Evolutionary conservation across 306 rosid species (phyloP).

Genomic region (Ceratonia siliqua): DNA sequence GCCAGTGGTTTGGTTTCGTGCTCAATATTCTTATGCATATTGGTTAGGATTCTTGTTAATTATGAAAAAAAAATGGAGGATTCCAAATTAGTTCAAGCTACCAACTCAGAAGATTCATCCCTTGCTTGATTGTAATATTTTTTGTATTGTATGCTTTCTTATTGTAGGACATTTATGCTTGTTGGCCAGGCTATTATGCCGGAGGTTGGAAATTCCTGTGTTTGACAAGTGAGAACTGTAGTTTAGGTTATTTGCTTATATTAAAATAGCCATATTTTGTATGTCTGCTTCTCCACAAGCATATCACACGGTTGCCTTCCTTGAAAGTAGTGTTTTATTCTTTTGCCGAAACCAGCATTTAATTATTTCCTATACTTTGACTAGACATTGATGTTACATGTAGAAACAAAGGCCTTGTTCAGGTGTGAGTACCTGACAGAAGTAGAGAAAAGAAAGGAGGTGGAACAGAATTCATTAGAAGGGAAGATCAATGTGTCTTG

Average conservation of each 20-base stretch:
- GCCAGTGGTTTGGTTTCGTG: not conserved
- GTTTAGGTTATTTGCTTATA: not conserved
- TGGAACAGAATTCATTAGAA: not conserved
- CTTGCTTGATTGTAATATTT: not conserved
- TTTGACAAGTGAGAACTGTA: not conserved
- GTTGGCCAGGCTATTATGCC: not conserved
- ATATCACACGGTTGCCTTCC: not conserved
- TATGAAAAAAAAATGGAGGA: not conserved
- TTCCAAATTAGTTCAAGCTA: slow-evolving; percentile 8
- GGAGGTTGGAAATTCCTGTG: not conserved
- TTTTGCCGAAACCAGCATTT: not conserved
- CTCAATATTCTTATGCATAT: not conserved
- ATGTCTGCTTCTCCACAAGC: not conserved
- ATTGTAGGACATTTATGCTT: not conserved
- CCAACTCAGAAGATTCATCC: not conserved
- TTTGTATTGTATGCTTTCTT: not conserved
- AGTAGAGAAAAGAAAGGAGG: not conserved
- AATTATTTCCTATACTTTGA: not conserved
- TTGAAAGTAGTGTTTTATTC: not conserved
- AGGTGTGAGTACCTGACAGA: not conserved
- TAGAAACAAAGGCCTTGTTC: not conserved
- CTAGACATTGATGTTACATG: not conserved
- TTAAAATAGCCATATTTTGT: not conserved
- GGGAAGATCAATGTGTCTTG: not conserved
- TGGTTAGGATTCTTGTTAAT: not conserved